Conservation (phyloP, 176 grass and related monocot species). For the Miscanthus lutarioriparius region DNA sequence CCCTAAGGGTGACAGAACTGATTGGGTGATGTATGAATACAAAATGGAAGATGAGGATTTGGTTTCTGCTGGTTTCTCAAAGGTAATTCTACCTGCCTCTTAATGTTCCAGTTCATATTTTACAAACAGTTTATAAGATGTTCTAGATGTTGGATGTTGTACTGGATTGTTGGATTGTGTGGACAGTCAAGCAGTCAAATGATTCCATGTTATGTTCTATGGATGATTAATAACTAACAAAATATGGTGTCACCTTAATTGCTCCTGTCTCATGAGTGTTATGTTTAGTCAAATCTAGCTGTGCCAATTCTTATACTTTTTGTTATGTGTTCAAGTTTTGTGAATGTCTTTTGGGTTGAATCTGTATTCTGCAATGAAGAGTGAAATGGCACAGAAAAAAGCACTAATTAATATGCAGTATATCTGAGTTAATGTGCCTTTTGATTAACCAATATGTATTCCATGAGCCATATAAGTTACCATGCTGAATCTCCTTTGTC, state of each 20-base stretch:
- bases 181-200: background rate
- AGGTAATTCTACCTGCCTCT: constrained; percentile 40
- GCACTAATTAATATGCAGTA: background rate
- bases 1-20: constrained; percentile 68
- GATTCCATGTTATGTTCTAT: background rate
- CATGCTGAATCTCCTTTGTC: background rate
- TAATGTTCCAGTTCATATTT: background rate
- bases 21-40: constrained; percentile 99
- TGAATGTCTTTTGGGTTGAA: background rate
- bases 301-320: background rate
- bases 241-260: background rate
- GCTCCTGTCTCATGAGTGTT: background rate
- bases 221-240: background rate
- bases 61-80: constrained; percentile 61
- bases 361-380: background rate
- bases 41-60: constrained; percentile 55
- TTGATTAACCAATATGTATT: background rate
- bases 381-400: background rate
- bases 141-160: background rate
- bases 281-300: background rate
- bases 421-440: background rate
- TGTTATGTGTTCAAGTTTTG: background rate
- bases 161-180: background rate
- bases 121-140: background rate
- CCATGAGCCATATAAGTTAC: background rate